Conservation (phyloP, 805 yeast species). For the Yamadazyma nakazawae region DNA sequence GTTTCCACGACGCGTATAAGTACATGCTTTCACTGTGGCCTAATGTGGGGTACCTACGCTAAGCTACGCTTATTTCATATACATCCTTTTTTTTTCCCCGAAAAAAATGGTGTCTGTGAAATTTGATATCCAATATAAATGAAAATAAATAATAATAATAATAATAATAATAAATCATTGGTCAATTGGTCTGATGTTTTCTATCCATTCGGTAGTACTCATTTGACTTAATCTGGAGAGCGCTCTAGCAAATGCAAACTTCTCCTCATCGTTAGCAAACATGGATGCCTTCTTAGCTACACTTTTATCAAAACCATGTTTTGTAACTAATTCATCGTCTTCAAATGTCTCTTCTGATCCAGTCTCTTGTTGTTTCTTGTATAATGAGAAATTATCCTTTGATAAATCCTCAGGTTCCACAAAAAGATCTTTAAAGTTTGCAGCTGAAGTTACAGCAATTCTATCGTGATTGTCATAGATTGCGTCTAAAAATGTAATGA, state of each 20-base stretch:
- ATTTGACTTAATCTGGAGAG: constrained; percentile 86
- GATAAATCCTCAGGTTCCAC: constrained; percentile 72
- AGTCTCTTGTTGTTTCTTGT: constrained; percentile 36
- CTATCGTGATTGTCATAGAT: constrained; percentile 89
- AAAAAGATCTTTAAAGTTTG: constrained; percentile 78
- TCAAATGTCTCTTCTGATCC: constrained; percentile 40
- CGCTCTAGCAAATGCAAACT: constrained; percentile 96
- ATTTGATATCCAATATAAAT: neutral
- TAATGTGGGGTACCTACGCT: too few species aligned
- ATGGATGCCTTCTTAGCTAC: constrained; percentile 67
- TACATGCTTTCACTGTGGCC: neutral
- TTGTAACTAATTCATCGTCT: constrained; percentile 61
- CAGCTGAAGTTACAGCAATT: constrained; percentile 85
- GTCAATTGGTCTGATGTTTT: constrained; percentile 23
- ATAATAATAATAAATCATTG: neutral
- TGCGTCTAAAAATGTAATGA: constrained; percentile 93
- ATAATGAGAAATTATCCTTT: constrained; percentile 44
- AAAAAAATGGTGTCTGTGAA: too few species aligned
- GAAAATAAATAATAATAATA: neutral
- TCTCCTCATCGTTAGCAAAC: constrained; percentile 91
- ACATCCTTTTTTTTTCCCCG: too few species aligned
- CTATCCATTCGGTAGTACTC: constrained; percentile 93
- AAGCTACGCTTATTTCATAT: too few species aligned
- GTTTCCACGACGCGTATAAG: neutral
- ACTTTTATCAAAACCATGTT: constrained; percentile 73